Conservation (phyloP, 1,284 basidiomycete genomes). For the Microbotryomycetes sp. region DNA sequence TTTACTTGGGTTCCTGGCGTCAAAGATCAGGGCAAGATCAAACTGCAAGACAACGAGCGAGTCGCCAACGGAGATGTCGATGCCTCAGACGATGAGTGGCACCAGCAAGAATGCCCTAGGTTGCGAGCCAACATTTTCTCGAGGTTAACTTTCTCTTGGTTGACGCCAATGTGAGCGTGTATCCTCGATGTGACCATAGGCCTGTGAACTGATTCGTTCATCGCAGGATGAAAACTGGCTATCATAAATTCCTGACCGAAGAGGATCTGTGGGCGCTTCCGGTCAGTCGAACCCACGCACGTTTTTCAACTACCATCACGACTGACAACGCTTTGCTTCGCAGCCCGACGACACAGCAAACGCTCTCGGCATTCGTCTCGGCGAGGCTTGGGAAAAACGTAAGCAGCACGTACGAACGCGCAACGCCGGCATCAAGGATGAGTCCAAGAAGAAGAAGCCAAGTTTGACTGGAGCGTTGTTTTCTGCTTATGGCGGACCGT, state of each 20-base stretch:
- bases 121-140: constrained; percentile 70
- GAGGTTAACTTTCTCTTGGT: constrained; percentile 65
- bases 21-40: constrained; percentile 43
- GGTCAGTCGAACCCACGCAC: constrained; percentile 52
- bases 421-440: constrained; percentile 37
- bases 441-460: constrained; percentile 54
- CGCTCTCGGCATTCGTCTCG: constrained; percentile 61
- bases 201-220: constrained; percentile 41
- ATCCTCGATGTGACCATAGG: constrained; percentile 33
- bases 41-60: constrained; percentile 21
- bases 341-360: constrained; percentile 64
- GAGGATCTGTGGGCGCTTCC: constrained; percentile 45
- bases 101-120: constrained; percentile 61
- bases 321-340: constrained; percentile 46
- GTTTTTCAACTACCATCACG: background rate
- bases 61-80: constrained; percentile 1
- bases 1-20: constrained; percentile 30
- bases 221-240: constrained; percentile 37
- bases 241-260: constrained; percentile 41
- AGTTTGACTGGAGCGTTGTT: constrained; percentile 67
- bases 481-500: constrained; percentile 71
- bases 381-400: constrained; percentile 44
- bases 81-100: constrained; percentile 39
- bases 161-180: constrained; percentile 60
- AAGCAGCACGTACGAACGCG: constrained; percentile 5